These are phyloP conservation scores for Cocos nucifera DNA, from an alignment of 176 grass and related monocot genomes.

Conservation along the genomic window DNA sequence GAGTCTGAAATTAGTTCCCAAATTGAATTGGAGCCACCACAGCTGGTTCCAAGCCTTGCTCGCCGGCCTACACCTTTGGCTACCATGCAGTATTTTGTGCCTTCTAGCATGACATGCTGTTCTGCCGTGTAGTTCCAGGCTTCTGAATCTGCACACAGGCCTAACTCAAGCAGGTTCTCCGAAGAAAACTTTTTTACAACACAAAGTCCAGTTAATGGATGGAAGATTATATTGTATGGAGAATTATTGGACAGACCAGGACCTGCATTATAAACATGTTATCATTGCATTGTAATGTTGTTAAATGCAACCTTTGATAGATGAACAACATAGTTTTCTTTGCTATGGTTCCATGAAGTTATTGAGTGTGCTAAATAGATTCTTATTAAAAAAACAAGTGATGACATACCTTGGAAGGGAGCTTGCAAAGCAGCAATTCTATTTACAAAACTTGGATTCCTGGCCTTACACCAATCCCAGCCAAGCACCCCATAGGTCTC, in stretches of 20 bases:
- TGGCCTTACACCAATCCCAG: slow-evolving; percentile 73
- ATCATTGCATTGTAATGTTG: background rate
- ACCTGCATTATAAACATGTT: slow-evolving; percentile 34
- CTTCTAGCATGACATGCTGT: slow-evolving; percentile 34
- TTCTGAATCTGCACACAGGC: slow-evolving; percentile 41
- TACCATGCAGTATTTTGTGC: slow-evolving; percentile 51
- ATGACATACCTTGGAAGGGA: slow-evolving; percentile 65
- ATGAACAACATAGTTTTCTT: too few relatives aligned
- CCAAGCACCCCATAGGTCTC: slow-evolving; percentile 79
- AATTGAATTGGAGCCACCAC: slow-evolving; percentile 44
- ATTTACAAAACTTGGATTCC: slow-evolving; percentile 63
- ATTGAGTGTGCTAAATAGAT: too few relatives aligned
- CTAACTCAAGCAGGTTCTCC: slow-evolving; percentile 41
- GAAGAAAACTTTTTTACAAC: slow-evolving; percentile 35
- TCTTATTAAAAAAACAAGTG: too few relatives aligned
- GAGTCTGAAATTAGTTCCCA: slow-evolving; percentile 75
- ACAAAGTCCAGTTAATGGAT: slow-evolving; percentile 72
- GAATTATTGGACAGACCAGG: slow-evolving; percentile 55
- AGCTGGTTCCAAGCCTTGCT: slow-evolving; percentile 35
- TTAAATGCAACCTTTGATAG: too few relatives aligned
- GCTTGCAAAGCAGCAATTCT: slow-evolving; percentile 58
- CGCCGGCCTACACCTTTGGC: slow-evolving; percentile 28
- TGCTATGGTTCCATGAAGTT: too few relatives aligned
- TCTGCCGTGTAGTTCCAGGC: slow-evolving; percentile 72
- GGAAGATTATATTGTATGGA: slow-evolving; percentile 57